Percentiles rank a stretch among this genome's conserved stretches.
Conservation (phyloP, 495 filamentous ascomycete species). For the Aspergillus olivimuriae region DNA sequence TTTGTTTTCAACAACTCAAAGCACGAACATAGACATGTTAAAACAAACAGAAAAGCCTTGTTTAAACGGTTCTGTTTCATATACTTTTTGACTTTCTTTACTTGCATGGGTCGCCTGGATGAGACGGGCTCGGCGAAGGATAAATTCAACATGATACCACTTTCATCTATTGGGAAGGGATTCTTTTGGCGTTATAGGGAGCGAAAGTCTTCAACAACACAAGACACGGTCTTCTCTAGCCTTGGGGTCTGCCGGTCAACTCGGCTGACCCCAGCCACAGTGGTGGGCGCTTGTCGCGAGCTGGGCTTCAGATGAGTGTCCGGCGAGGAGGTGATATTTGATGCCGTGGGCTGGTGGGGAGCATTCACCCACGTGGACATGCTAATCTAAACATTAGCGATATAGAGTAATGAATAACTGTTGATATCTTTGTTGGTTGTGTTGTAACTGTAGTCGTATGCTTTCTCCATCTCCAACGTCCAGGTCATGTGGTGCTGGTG, state of each 20-base stretch:
- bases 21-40: constrained; percentile 43
- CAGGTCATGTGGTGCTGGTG: no score
- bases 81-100: constrained; percentile 34
- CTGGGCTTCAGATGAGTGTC: constrained; percentile 11
- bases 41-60: constrained; percentile 18
- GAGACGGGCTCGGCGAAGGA: constrained; percentile 37
- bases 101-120: constrained; percentile 38
- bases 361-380: constrained; percentile 9
- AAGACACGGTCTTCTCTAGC: constrained; percentile 9
- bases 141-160: constrained; percentile 53
- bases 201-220: constrained; percentile 44
- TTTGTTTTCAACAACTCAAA: constrained; percentile 61
- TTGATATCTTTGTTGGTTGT: no score
- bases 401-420: constrained; percentile 30
- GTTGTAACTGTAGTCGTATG: no score
- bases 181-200: constrained; percentile 31
- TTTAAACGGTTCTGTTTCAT: constrained; percentile 6
- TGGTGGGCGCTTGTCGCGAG: constrained; percentile 7
- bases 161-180: constrained; percentile 44
- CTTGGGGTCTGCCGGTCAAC: constrained; percentile 7
- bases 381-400: constrained; percentile 46
- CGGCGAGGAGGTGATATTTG: constrained; percentile 5
- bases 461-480: no score
- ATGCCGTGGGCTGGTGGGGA: neutral
- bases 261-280: constrained; percentile 1